These are phyloP conservation scores for Saccharomycopsis sp. DNA, from an alignment of 805 yeast genomes.

Conservation along the genomic window DNA sequence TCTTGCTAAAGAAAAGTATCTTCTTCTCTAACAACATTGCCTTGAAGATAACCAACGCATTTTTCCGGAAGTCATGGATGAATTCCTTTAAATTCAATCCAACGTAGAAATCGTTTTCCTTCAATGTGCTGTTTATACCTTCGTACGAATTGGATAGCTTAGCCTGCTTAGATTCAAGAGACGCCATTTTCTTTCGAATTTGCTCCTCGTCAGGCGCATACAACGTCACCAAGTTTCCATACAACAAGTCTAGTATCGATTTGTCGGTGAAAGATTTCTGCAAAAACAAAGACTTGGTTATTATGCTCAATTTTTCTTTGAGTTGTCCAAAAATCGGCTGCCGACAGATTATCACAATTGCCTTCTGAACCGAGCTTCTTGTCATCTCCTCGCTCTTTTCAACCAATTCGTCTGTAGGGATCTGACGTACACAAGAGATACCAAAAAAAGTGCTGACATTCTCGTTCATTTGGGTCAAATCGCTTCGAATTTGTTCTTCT, in stretches of 20 bases:
- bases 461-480: constrained; percentile 18
- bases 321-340: constrained; percentile 86
- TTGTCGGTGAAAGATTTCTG: constrained; percentile 74
- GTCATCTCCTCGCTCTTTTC: constrained; percentile 59
- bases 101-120: constrained; percentile 57
- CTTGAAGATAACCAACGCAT: constrained; percentile 63
- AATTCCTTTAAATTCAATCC: constrained; percentile 69
- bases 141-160: constrained; percentile 27
- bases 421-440: constrained; percentile 86
- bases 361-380: constrained; percentile 84
- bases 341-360: constrained; percentile 77
- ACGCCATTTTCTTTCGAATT: neutral
- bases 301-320: constrained; percentile 82
- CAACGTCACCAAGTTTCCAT: constrained; percentile 50
- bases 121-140: constrained; percentile 29
- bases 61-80: constrained; percentile 49
- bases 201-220: constrained; percentile 25
- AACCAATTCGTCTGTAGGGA: constrained; percentile 53
- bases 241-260: constrained; percentile 59
- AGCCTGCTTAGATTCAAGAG: constrained; percentile 13
- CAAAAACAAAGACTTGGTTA: constrained; percentile 77
- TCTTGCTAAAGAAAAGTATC: constrained; percentile 69
- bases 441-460: constrained; percentile 77
- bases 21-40: constrained; percentile 69
- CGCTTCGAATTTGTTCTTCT: neutral